Evolutionary conservation across 148 eudicot species (phyloP).

Genomic region (Rhododendron williamsianum): DNA sequence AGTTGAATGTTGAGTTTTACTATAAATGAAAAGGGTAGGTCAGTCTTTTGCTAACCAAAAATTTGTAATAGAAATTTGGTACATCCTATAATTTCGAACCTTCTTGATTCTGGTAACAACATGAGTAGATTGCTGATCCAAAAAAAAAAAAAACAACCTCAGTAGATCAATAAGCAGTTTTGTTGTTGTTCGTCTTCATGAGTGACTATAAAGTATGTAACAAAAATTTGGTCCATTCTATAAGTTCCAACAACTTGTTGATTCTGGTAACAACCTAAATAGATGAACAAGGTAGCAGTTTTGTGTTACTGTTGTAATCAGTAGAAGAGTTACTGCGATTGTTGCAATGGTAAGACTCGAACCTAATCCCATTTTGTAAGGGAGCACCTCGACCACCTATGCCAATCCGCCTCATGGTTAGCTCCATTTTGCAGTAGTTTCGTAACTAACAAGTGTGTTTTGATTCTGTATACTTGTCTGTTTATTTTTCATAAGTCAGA

Average conservation of each 20-base stretch:
- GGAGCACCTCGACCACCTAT: not conserved
- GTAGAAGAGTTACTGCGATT: not conserved
- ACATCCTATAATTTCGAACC: not conserved
- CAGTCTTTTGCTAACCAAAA: not conserved
- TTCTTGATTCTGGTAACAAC: not conserved
- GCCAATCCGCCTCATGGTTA: not conserved
- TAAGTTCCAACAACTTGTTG: not conserved
- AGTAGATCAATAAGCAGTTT: not conserved
- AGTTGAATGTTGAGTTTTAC: not conserved
- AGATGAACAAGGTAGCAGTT: not conserved
- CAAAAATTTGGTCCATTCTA: not conserved
- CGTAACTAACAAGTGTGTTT: not conserved
- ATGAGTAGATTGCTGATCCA: not conserved
- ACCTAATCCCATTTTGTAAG: not conserved
- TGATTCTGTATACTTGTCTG: not conserved
- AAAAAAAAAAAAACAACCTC: not conserved
- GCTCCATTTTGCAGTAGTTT: not conserved
- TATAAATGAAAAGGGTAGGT: too few relatives aligned
- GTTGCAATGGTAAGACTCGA: not conserved
- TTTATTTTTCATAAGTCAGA: not conserved
- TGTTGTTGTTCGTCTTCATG: not conserved
- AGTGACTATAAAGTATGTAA: not conserved
- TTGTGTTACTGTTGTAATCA: not conserved
- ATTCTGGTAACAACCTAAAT: not conserved
- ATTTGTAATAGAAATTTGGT: not conserved